A percentile compares a stretch with the other conserved stretches of the same genome.
These are phyloP conservation scores for Hyaloscypha bicolor DNA, from an alignment of 495 filamentous ascomycete genomes.

Conservation along the genomic window DNA sequence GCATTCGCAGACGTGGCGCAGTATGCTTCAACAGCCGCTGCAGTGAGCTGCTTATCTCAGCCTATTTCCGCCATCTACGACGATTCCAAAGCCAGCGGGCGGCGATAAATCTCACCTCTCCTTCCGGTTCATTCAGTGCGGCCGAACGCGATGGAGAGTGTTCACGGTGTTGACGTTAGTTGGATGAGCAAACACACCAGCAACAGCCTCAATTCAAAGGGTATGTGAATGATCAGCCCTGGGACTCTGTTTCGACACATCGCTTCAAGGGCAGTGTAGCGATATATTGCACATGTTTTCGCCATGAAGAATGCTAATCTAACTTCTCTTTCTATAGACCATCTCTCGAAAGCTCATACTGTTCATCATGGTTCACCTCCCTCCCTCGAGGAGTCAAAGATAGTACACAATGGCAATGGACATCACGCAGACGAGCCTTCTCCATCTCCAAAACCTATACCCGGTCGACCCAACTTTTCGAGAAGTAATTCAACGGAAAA, in stretches of 20 bases:
- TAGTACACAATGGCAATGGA: conserved; percentile 25
- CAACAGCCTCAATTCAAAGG: conserved; percentile 28
- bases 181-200: conserved; percentile 52
- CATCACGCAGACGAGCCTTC: conserved; percentile 23
- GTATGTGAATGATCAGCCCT: conserved; percentile 15
- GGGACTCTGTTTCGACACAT: conserved; percentile 4
- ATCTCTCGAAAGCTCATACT: conserved; percentile 11
- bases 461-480: conserved; percentile 33
- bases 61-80: background rate
- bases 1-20: conserved; percentile 6
- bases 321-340: conserved; percentile 15
- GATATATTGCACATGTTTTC: background rate
- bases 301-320: conserved; percentile 1
- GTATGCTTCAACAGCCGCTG: background rate
- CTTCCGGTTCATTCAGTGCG: background rate
- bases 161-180: conserved; percentile 66
- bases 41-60: conserved; percentile 8
- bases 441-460: conserved; percentile 37
- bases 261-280: conserved; percentile 3
- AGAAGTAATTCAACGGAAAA: conserved; percentile 42
- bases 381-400: conserved; percentile 13
- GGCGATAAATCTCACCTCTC: background rate
- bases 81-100: background rate
- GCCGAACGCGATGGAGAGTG: conserved; percentile 55
- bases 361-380: background rate